Evolutionary conservation across 202 grass and related monocot species (phyloP).

Genomic region (Zoysia matrella): DNA sequence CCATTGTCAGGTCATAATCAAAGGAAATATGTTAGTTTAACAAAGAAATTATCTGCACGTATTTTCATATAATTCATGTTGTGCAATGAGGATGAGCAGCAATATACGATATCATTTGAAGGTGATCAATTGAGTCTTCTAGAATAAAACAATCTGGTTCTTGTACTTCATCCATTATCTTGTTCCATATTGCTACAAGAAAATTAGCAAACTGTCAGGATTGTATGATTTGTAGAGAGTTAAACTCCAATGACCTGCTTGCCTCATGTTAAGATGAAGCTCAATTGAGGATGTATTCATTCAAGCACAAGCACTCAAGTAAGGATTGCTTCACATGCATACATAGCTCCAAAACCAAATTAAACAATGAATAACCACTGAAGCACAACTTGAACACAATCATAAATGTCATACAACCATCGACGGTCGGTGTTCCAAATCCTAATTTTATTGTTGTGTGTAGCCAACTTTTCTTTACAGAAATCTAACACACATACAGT

Average conservation of each 20-base stretch:
- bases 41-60: slow-evolving; percentile 3
- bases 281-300: slow-evolving; percentile 20
- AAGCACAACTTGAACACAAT: background rate
- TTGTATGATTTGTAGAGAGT: slow-evolving; percentile 11
- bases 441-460: background rate
- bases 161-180: slow-evolving; percentile 63
- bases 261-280: slow-evolving; percentile 40
- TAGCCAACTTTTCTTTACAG: background rate
- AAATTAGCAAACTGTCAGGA: slow-evolving; percentile 64
- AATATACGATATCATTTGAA: too few species aligned
- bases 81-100: background rate
- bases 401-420: background rate
- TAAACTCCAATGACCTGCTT: slow-evolving; percentile 29
- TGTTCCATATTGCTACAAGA: slow-evolving; percentile 81
- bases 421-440: background rate
- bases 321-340: slow-evolving; percentile 25
- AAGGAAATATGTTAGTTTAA: slow-evolving; percentile 11
- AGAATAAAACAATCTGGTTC: slow-evolving; percentile 47
- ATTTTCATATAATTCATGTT: slow-evolving; percentile 15
- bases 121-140: too few species aligned
- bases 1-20: slow-evolving; percentile 19
- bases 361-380: background rate
- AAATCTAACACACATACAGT: background rate
- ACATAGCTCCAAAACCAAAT: background rate
- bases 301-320: slow-evolving; percentile 36